phyloP scores from a whole-genome alignment of 208 protist genomes.

The Kentomonas sorsogonicus region DNA sequence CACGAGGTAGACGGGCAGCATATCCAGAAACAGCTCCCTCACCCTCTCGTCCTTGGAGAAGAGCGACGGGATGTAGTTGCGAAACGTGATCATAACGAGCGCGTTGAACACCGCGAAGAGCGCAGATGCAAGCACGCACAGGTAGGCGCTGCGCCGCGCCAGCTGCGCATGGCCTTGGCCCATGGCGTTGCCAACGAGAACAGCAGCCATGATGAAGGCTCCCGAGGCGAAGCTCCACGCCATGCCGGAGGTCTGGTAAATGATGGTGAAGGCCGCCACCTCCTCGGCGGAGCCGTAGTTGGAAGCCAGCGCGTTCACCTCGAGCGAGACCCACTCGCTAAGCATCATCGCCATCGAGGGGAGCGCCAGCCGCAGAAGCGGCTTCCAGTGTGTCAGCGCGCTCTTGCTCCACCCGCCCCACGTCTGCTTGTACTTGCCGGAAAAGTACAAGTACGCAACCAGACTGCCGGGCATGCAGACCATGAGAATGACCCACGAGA shows the following conservation, averaged over 20 bases:
- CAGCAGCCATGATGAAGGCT: slow-evolving; percentile 59
- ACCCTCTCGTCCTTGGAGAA: slow-evolving; percentile 55
- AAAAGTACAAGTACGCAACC: slow-evolving; percentile 39
- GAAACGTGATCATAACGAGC: slow-evolving; percentile 33
- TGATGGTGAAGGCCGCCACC: slow-evolving; percentile 77
- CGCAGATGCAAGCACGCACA: slow-evolving; percentile 42
- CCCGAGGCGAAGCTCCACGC: slow-evolving; percentile 70
- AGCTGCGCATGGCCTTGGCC: slow-evolving; percentile 61
- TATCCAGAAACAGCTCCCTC: slow-evolving; percentile 28
- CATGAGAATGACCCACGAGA: slow-evolving; percentile 77
- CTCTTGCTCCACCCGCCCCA: slow-evolving; percentile 70
- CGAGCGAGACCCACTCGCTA: slow-evolving; percentile 78
- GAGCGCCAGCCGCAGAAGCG: slow-evolving; percentile 51
- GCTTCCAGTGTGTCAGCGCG: slow-evolving; percentile 34
- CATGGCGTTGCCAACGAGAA: slow-evolving; percentile 81
- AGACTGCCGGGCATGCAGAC: slow-evolving; percentile 33
- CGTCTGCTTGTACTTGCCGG: slow-evolving; percentile 55
- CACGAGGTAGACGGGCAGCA: slow-evolving; percentile 64
- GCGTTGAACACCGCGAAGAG: slow-evolving; percentile 39
- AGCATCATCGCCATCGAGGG: slow-evolving; percentile 85
- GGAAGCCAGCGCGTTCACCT: slow-evolving; percentile 61
- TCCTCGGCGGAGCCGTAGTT: slow-evolving; percentile 53
- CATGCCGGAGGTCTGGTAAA: slow-evolving; percentile 64
- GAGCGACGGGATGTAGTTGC: slow-evolving; percentile 46
- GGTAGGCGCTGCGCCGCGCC: slow-evolving; percentile 50